Evolutionary conservation across 371 early-diverging fungal genomes (phyloP), one percentile per base, ranked within the genome.

Genomic region (Paramicrosporidium saccamoebae): DNA sequence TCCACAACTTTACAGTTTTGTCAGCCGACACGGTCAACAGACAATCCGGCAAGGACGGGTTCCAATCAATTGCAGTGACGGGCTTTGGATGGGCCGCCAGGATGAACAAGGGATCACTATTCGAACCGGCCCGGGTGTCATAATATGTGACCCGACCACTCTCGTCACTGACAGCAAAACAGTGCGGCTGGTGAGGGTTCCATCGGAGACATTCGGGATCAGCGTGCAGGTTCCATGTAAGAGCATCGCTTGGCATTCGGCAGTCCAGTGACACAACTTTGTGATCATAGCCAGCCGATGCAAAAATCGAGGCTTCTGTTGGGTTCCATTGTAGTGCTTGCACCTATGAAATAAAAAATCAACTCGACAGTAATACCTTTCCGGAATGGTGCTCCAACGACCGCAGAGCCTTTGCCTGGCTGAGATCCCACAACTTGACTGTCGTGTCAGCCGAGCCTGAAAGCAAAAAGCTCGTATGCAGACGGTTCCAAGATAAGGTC

Each of bases 371-470:
- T 16, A n/a, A 7, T 15, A 62, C 73, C 37, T 82, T 82, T 40
- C 68, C 66, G 8, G 36, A 57, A 39, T 90, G 92, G 40, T 75
- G 75, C 16, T 26, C 37, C 39, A 67, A 81, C 7, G 66, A 64
- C 19, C 60, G 61, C 9, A 54, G 59, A 27, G 62, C 65, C 27
- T 46, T 50, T 10, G 49, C 52, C 3, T 55, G 51, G 14, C 41
- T 48, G 34, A 88, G 45, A 39, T 92, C 88, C 90, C 90, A 88
- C 16, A 88, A 55, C 41, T 86, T 86, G 16, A 86, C 66, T n/a
- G 82, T 84, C 2, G 60, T 60, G 36, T 88, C 90, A 7, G 86
- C 81, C 3, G 84, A 86, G 6, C 77, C 71, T 14, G 74, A 67
- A 4, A 74, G 62, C 29, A 92, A 44, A 16, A 88, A 49, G 39